Percentiles rank a stretch among this genome's conserved stretches.
phyloP scores from a whole-genome alignment of 352 stramenopile species.

The Phytophthora citricola region DNA sequence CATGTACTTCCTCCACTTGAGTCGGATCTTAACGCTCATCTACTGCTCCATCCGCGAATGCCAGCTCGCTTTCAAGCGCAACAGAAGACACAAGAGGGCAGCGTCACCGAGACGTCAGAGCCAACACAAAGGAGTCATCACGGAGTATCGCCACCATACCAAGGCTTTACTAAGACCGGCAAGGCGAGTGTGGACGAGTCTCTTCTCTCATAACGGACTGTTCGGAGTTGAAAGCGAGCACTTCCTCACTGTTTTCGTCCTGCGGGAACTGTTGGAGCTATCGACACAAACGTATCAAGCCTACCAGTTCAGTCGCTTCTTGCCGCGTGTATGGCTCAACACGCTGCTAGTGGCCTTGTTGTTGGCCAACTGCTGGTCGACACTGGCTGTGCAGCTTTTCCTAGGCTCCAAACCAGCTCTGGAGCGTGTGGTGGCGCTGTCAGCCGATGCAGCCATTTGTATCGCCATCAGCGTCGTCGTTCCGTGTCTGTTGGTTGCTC shows the following conservation, averaged over 20 bases:
- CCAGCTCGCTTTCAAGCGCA: neutral
- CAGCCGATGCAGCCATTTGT: conserved; percentile 9
- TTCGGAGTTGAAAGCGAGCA: conserved; percentile 21
- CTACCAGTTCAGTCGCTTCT: conserved; percentile 22
- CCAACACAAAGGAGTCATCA: no score
- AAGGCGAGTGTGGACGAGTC: neutral
- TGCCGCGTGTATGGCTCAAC: conserved; percentile 34
- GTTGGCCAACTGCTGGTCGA: conserved; percentile 56
- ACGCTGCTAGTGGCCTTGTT: conserved; percentile 27
- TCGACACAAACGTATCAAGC: conserved; percentile 24
- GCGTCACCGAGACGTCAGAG: no score
- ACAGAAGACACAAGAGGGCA: no score
- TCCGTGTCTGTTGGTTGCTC: neutral
- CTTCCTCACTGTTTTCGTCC: conserved; percentile 25
- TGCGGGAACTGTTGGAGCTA: conserved; percentile 19
- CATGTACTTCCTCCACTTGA: neutral
- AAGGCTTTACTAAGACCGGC: neutral
- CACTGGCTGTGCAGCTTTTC: conserved; percentile 53
- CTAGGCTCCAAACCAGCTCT: neutral
- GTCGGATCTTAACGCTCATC: neutral
- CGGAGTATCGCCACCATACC: no score
- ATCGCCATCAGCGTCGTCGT: conserved; percentile 6
- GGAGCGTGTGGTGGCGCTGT: conserved; percentile 7
- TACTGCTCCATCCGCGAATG: neutral
- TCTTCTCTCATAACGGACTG: conserved; percentile 5